Evolutionary conservation across 208 protist species (phyloP).

Genomic region (Wallacemonas rigidus): DNA sequence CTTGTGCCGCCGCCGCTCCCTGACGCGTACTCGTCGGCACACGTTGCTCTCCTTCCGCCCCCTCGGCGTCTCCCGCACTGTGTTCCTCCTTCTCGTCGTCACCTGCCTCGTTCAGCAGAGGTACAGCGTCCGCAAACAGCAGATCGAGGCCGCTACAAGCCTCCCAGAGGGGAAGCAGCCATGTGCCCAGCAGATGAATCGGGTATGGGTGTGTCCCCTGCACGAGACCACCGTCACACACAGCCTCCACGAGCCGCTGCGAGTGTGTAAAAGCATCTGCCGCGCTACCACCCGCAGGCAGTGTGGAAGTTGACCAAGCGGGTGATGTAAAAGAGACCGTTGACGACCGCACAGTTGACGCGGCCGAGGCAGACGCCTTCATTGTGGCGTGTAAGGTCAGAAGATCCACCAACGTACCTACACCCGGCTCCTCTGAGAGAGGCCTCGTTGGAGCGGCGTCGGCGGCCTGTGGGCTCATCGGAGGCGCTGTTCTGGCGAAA

Average conservation of each 20-base stretch:
- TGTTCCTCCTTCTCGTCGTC: not conserved
- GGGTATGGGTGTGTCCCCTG: constrained; percentile 17
- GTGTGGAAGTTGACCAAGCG: not conserved
- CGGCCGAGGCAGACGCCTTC: not conserved
- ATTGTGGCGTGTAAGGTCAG: not conserved
- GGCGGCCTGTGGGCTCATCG: too few relatives aligned
- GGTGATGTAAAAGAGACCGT: too few relatives aligned
- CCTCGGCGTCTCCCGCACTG: not conserved
- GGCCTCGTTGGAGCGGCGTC: too few relatives aligned
- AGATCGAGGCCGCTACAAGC: constrained; percentile 36
- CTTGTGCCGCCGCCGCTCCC: too few relatives aligned
- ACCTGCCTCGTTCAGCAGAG: constrained; percentile 15
- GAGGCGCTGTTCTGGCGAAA: too few relatives aligned
- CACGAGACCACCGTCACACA: not conserved
- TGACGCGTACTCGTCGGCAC: too few relatives aligned
- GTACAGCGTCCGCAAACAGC: constrained; percentile 22
- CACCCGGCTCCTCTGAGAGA: not conserved
- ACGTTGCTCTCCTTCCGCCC: too few relatives aligned
- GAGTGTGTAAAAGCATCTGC: constrained; percentile 1
- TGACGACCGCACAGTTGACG: too few relatives aligned
- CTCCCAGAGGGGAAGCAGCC: constrained; percentile 53
- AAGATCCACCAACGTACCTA: not conserved
- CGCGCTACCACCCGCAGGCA: not conserved
- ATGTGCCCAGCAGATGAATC: constrained; percentile 31
- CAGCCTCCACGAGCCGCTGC: not conserved